Base-by-base conservation (phyloP, 2,329 filamentous ascomycete genomes). In the Pseudopithomyces maydicus region DNA sequence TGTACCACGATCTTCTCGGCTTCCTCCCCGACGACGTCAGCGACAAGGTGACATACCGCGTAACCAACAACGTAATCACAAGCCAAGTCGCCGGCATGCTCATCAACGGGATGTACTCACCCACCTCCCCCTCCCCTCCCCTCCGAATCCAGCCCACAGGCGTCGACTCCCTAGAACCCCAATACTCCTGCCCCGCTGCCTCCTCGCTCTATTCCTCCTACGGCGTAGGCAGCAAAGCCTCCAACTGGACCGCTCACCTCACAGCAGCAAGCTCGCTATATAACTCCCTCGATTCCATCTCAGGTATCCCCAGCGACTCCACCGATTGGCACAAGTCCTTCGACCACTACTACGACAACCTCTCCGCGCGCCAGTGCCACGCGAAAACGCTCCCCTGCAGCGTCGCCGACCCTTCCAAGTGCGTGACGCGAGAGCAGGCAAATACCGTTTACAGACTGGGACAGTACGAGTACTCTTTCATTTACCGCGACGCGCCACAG, bases 301-400 rank as follows among this genome's bases (percentile, higher is more conserved):
- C 89, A 0, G 89, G 88, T 29, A 84, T 95, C 1, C 70, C 82
- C 0, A 59, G 79, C 0, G 74, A 74, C 33, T 83, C 87, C 57
- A 68, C 71, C 0, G 88, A 81, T 3, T 95, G 91, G 79, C 90
- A 94, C 68, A 81, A 76, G 39, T 88, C 83, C 52, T 88, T 90
- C 66, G 91, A 95, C 69, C 91, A 92, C 74, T 95, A 95, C 78
- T 95, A 88, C 67, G 91, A 95, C 72, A 95, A 92, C 68, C 82
- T 95, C 1, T 92, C 90, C 0, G 88, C 90, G 0, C 83, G 90
- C 0, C 88, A 92, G 70, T 95, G 91, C 72, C 90, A 95, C 69
- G 78, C 75, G 17, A 90, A 89, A 67, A 84, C 89, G 0, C 78
- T 93, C 0, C 91, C 90, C 0, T 94, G 90, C 77, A 85, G 83